These are phyloP conservation scores for Calvatia gigantea DNA, from an alignment of 768 basidiomycete species.

Conservation along the genomic window DNA sequence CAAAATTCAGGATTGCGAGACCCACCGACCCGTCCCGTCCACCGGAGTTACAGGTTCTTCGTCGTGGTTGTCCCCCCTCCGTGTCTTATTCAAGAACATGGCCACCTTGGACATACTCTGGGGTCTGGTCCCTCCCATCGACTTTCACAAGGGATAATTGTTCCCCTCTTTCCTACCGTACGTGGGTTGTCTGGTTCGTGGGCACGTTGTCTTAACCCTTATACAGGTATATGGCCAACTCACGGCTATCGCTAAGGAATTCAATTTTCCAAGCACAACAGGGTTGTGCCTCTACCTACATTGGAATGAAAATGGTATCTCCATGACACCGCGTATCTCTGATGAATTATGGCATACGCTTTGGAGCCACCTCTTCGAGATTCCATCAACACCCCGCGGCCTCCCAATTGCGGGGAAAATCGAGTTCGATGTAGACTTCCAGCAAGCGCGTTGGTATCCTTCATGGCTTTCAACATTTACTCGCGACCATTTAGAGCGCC, in stretches of 20 bases:
- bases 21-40: slow-evolving; percentile 33
- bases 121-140: slow-evolving; percentile 57
- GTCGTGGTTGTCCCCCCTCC: slow-evolving; percentile 66
- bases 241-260: slow-evolving; percentile 76
- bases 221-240: slow-evolving; percentile 72
- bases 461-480: slow-evolving; percentile 59
- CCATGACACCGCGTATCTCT: slow-evolving; percentile 66
- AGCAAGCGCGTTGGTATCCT: slow-evolving; percentile 75
- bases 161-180: slow-evolving; percentile 77
- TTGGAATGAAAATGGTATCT: slow-evolving; percentile 50
- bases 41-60: slow-evolving; percentile 47
- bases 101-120: slow-evolving; percentile 54
- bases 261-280: slow-evolving; percentile 71
- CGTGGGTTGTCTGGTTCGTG: slow-evolving; percentile 6
- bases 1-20: slow-evolving; percentile 45
- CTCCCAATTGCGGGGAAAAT: slow-evolving; percentile 72
- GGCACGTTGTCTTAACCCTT: not conserved
- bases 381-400: slow-evolving; percentile 25
- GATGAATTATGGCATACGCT: slow-evolving; percentile 76
- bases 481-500: slow-evolving; percentile 36
- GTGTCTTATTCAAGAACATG: slow-evolving; percentile 54
- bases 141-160: slow-evolving; percentile 63
- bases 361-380: slow-evolving; percentile 60
- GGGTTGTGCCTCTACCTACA: slow-evolving; percentile 82
- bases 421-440: slow-evolving; percentile 83